A percentile compares a stretch with the other conserved stretches of the same genome.
phyloP scores from a whole-genome alignment of 139 green algal genomes.

The Ettlia oleoabundans region DNA sequence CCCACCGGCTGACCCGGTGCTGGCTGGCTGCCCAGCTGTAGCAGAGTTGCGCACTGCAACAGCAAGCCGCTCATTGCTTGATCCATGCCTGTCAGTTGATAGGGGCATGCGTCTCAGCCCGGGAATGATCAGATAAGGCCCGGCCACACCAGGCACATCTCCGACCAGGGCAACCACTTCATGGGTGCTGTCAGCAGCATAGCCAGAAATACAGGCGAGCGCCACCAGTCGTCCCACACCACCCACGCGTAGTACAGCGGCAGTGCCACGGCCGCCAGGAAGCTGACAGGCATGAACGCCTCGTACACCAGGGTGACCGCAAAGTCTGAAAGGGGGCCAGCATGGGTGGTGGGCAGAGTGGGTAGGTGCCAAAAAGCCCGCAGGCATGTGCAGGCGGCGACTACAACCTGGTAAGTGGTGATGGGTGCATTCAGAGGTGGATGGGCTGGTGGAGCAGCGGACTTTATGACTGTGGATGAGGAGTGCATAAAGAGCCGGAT shows the following conservation, averaged over 20 bases:
- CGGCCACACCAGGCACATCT: slow-evolving; percentile 46
- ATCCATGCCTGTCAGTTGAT: background rate
- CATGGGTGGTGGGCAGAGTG: background rate
- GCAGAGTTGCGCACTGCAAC: no score
- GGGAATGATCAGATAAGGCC: slow-evolving; percentile 35
- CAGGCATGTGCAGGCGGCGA: background rate
- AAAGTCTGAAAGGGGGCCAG: slow-evolving; percentile 22
- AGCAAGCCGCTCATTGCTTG: no score
- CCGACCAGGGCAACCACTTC: slow-evolving; percentile 42
- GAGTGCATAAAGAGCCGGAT: no score
- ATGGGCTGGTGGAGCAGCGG: no score
- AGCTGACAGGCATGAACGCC: slow-evolving; percentile 41
- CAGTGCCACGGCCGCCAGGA: slow-evolving; percentile 12
- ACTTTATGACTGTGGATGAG: no score
- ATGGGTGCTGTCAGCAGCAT: slow-evolving; percentile 40
- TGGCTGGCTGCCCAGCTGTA: no score
- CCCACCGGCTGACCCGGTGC: no score
- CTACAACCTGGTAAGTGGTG: no score
- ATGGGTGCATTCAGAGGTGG: no score
- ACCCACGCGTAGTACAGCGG: slow-evolving; percentile 49
- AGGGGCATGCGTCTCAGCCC: background rate
- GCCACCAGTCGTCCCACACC: slow-evolving; percentile 38
- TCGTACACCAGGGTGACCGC: slow-evolving; percentile 42
- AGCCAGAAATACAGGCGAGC: slow-evolving; percentile 43
- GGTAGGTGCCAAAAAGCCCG: background rate